A percentile compares a stretch with the other conserved stretches of the same genome.
phyloP scores from a whole-genome alignment of 169 alveolate genomes.

The Perkinsus olseni region DNA sequence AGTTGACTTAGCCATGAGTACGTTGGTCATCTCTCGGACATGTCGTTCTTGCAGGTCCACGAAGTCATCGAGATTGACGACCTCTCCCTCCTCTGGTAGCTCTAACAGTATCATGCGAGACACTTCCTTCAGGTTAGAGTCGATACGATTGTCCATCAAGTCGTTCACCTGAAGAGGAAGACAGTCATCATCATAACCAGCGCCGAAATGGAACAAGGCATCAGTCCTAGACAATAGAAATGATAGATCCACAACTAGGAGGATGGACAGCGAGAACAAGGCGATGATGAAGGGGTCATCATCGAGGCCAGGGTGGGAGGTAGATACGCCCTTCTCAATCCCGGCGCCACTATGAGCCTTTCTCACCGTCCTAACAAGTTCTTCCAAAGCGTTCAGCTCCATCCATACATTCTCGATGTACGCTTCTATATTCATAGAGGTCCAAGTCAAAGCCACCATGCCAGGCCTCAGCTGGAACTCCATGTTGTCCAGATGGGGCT shows the following conservation, averaged over 20 bases:
- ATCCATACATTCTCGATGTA: slow-evolving; percentile 70
- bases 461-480: slow-evolving; percentile 79
- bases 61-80: slow-evolving; percentile 70
- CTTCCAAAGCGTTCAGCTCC: slow-evolving; percentile 76
- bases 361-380: slow-evolving; percentile 74
- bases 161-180: too few relatives aligned
- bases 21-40: slow-evolving; percentile 64
- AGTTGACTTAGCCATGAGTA: slow-evolving; percentile 62
- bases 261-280: too few relatives aligned
- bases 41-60: slow-evolving; percentile 73
- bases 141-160: slow-evolving; percentile 85
- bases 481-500: slow-evolving; percentile 77
- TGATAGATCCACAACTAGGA: too few relatives aligned
- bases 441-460: slow-evolving; percentile 78
- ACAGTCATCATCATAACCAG: too few relatives aligned
- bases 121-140: slow-evolving; percentile 74
- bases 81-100: slow-evolving; percentile 74
- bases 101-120: slow-evolving; percentile 66
- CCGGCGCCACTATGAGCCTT: too few relatives aligned
- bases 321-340: too few relatives aligned
- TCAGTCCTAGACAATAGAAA: too few relatives aligned
- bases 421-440: slow-evolving; percentile 82
- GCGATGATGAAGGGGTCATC: too few relatives aligned
- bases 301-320: too few relatives aligned
- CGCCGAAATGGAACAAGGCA: too few relatives aligned